These are phyloP conservation scores for Sarcomyxa edulis DNA, from an alignment of 768 basidiomycete species.

Conservation along the genomic window DNA sequence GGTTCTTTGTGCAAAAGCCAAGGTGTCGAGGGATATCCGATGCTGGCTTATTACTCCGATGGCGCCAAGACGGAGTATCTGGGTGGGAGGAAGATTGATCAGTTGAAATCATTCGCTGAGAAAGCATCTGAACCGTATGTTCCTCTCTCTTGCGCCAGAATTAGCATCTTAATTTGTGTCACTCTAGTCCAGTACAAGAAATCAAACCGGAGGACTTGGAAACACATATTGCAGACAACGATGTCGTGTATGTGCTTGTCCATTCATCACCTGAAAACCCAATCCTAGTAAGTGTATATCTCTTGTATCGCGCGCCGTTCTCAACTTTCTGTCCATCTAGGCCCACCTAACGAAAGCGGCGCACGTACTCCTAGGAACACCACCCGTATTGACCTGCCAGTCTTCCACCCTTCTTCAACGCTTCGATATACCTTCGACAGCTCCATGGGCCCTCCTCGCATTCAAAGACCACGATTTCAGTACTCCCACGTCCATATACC, in stretches of 20 bases:
- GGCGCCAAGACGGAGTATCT: constrained; percentile 68
- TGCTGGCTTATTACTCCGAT: constrained; percentile 62
- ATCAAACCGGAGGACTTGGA: constrained; percentile 40
- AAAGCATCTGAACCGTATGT: constrained; percentile 67
- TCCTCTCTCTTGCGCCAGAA: neutral
- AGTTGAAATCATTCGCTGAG: constrained; percentile 67
- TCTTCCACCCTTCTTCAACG: constrained; percentile 28
- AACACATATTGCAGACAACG: constrained; percentile 22
- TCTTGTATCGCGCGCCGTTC: no score
- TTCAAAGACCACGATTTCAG: constrained; percentile 54
- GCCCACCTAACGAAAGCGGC: constrained; percentile 29
- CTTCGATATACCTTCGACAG: constrained; percentile 28
- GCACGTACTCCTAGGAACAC: constrained; percentile 37
- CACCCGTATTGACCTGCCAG: constrained; percentile 36
- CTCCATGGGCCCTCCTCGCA: constrained; percentile 62
- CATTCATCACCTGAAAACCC: constrained; percentile 37
- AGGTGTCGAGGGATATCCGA: constrained; percentile 78
- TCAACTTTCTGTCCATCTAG: constrained; percentile 16
- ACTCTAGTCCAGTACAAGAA: constrained; percentile 29
- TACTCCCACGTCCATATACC: constrained; percentile 41
- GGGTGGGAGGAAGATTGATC: constrained; percentile 65
- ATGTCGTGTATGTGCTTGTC: constrained; percentile 50
- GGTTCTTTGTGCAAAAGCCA: constrained; percentile 59
- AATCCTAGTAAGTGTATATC: constrained; percentile 24
- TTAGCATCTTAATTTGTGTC: constrained; percentile 3